A percentile compares a stretch with the other conserved stretches of the same genome.
Conservation (phyloP, 2,329 filamentous ascomycete genomes). For the Xylaria sp. region DNA sequence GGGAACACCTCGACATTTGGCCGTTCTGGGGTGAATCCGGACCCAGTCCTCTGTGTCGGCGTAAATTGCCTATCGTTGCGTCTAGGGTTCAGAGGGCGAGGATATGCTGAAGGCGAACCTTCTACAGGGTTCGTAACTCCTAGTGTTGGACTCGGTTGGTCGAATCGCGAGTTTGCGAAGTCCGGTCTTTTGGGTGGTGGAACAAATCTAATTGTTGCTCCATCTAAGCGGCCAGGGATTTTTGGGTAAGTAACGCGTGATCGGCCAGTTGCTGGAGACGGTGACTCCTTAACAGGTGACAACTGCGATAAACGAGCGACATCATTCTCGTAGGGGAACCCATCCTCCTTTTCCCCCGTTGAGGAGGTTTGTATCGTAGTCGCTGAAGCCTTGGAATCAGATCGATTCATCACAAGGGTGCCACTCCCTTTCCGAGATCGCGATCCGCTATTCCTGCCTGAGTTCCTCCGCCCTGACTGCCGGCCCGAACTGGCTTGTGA, state of each 20-base stretch:
- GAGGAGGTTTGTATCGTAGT: constrained; percentile 53
- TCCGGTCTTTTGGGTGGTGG: constrained; percentile 51
- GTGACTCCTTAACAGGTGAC: constrained; percentile 62
- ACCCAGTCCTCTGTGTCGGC: constrained; percentile 39
- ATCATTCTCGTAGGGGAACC: constrained; percentile 48
- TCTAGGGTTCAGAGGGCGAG: constrained; percentile 42
- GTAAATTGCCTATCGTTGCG: constrained; percentile 33
- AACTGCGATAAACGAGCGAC: constrained; percentile 50
- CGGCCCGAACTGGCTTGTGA: constrained; percentile 49
- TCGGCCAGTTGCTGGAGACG: constrained; percentile 48
- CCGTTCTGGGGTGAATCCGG: constrained; percentile 45
- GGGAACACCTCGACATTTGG: constrained; percentile 40
- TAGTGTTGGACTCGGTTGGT: constrained; percentile 57
- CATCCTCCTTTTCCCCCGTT: constrained; percentile 47
- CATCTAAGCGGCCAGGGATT: constrained; percentile 45
- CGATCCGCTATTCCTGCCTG: constrained; percentile 38
- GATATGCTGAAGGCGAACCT: constrained; percentile 44
- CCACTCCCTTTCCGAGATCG: constrained; percentile 38
- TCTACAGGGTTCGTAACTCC: constrained; percentile 47
- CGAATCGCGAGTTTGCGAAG: constrained; percentile 50
- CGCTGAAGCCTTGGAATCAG: constrained; percentile 49
- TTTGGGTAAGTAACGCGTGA: constrained; percentile 50
- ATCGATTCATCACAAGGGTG: constrained; percentile 38
- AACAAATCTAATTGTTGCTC: constrained; percentile 45
- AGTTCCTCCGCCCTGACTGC: constrained; percentile 29